Base-by-base conservation (phyloP, 148 eudicot genomes). In the Pouteria glomerata region DNA sequence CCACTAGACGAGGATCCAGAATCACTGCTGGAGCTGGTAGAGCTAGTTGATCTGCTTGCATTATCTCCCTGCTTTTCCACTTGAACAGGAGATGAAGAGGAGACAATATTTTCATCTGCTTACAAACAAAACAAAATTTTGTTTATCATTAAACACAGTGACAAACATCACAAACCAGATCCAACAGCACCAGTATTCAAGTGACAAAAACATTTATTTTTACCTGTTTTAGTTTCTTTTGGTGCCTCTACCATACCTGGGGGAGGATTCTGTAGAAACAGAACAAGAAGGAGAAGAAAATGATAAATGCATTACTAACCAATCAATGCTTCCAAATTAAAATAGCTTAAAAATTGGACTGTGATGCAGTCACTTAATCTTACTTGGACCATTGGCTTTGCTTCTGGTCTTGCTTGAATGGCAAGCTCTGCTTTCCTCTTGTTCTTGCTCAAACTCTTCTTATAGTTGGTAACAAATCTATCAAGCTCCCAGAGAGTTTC, bases 401-500 rank as follows among this genome's bases (percentile, higher is more conserved):
- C 56, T 45, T 74, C 89, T 31, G 77, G 57, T 72, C 45, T 68
- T 61, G 37, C 85, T 65, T 86, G 80, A 77, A 24, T 30, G 27
- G 73, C 74, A 69, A 78, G 60, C 74, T 90, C 97, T 56, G 84
- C 78, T 70, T 69, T 86, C 74, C 82, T 88, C 80, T 88, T 95
- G 77, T 88, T 86, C 85, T 95, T 95, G 82, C 83, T 91, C 78
- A 88, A 65, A 76, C 77, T 82, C 90, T 91, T 95, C 76, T 86
- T 91, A 73, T 70, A 85, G 83, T 95, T 83, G 69, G 86, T 85
- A 29, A 95, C 86, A 71, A 89, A 92, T 76, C 97, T 90, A 78
- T 95, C 99, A 68, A 95, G 94, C 84, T 95, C 99, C 99, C 99
- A 95, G 33, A 95, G 88, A 52, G 99, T 95, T 73, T 95, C 97